These are phyloP conservation scores for Thelonectria olida DNA, from an alignment of 2,329 filamentous ascomycete genomes.

Conservation along the genomic window DNA sequence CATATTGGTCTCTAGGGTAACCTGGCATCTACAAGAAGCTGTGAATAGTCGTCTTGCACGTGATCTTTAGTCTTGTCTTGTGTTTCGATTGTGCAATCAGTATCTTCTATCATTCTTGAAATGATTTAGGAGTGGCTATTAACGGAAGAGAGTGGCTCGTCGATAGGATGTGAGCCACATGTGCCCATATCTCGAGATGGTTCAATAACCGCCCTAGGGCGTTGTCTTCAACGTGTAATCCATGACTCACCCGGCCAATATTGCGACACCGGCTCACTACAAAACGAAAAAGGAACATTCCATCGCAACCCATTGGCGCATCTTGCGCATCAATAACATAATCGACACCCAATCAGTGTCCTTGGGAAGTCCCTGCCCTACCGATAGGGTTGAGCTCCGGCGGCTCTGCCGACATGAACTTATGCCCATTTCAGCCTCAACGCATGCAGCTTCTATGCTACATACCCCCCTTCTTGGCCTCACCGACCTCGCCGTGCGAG, in stretches of 20 bases:
- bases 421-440: constrained; percentile 1
- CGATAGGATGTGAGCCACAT: no score
- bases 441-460: constrained; percentile 1
- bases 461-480: background rate
- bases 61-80: no score
- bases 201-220: no score
- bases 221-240: background rate
- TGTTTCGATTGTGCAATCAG: no score
- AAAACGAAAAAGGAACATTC: background rate
- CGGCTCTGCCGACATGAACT: constrained; percentile 2
- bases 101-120: no score
- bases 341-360: background rate
- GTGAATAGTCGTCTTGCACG: no score
- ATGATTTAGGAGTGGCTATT: no score
- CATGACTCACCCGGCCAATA: background rate
- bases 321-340: background rate
- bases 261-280: background rate
- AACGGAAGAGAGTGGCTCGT: no score
- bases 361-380: background rate
- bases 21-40: no score
- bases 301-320: background rate
- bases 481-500: no score
- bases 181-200: no score
- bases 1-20: no score
- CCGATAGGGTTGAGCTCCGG: background rate